These are phyloP conservation scores for Paracoccidioides brasiliensis DNA, from an alignment of 2,329 filamentous ascomycete species.

Conservation along the genomic window DNA sequence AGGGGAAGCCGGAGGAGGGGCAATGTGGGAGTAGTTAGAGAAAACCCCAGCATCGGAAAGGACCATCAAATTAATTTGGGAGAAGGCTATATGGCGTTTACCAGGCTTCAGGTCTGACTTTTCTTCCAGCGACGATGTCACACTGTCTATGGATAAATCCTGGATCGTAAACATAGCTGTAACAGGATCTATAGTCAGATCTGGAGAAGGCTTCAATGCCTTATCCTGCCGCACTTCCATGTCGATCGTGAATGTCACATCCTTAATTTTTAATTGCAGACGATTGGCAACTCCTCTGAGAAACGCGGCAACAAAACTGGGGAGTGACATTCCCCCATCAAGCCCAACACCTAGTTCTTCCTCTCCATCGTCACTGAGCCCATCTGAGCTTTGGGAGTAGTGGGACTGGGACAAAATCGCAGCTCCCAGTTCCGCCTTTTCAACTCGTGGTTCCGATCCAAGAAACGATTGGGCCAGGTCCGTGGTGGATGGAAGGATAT, in stretches of 20 bases:
- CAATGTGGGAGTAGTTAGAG: slow-evolving; percentile 31
- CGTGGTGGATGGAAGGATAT: slow-evolving; percentile 40
- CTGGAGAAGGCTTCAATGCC: slow-evolving; percentile 21
- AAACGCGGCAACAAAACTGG: slow-evolving; percentile 46
- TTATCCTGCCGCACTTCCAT: slow-evolving; percentile 33
- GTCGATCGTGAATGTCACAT: slow-evolving; percentile 41
- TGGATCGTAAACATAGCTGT: slow-evolving; percentile 24
- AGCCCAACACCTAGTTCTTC: slow-evolving; percentile 40
- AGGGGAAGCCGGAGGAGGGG: slow-evolving; percentile 15
- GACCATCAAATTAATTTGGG: slow-evolving; percentile 33
- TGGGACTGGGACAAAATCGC: slow-evolving; percentile 39
- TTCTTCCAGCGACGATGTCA: slow-evolving; percentile 12
- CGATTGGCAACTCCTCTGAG: slow-evolving; percentile 46
- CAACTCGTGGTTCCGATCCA: slow-evolving; percentile 42
- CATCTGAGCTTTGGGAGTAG: slow-evolving; percentile 36
- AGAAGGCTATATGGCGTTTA: slow-evolving; percentile 34
- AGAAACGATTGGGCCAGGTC: slow-evolving; percentile 50
- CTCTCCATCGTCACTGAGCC: slow-evolving; percentile 34
- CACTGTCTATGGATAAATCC: slow-evolving; percentile 23
- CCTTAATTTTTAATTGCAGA: slow-evolving; percentile 40
- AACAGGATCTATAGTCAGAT: slow-evolving; percentile 25
- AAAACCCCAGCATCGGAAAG: slow-evolving; percentile 39
- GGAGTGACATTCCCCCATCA: slow-evolving; percentile 42
- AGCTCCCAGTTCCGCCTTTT: slow-evolving; percentile 45
- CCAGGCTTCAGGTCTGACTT: slow-evolving; percentile 18